phyloP scores from a whole-genome alignment of 2,329 filamentous ascomycete species.

The Arthroderma sp. region DNA sequence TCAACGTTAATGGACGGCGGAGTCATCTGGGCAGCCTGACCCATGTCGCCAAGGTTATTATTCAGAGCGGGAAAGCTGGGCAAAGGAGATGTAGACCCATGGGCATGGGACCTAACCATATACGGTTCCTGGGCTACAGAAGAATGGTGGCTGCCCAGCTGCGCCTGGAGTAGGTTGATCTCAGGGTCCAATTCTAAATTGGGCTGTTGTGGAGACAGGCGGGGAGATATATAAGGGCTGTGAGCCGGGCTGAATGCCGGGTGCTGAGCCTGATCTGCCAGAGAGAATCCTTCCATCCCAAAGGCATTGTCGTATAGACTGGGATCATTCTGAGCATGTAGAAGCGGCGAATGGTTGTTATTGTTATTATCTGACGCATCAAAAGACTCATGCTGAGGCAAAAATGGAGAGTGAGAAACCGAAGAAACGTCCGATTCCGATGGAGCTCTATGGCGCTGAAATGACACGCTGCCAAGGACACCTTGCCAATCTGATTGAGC shows the following conservation, averaged over 20 bases:
- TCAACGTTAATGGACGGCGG: slow-evolving; percentile 94
- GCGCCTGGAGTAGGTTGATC: slow-evolving; percentile 32
- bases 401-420: slow-evolving; percentile 67
- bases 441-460: slow-evolving; percentile 68
- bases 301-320: slow-evolving; percentile 64
- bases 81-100: slow-evolving; percentile 19
- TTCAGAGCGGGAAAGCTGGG: slow-evolving; percentile 32
- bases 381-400: slow-evolving; percentile 65
- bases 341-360: slow-evolving; percentile 64
- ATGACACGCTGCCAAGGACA: slow-evolving; percentile 43
- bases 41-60: slow-evolving; percentile 45
- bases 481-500: slow-evolving; percentile 45
- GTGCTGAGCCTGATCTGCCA: slow-evolving; percentile 50
- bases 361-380: slow-evolving; percentile 33
- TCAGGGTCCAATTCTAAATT: slow-evolving; percentile 46
- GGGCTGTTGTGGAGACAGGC: slow-evolving; percentile 52
- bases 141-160: slow-evolving; percentile 32
- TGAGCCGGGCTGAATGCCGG: slow-evolving; percentile 48
- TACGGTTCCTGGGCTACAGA: slow-evolving; percentile 37
- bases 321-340: slow-evolving; percentile 57
- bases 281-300: slow-evolving; percentile 64
- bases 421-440: slow-evolving; percentile 93
- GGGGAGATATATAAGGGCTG: slow-evolving; percentile 59
- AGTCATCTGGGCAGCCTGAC: slow-evolving; percentile 61
- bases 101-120: slow-evolving; percentile 32